Evolutionary conservation across 2,329 filamentous ascomycete genomes (phyloP).

Genomic region (Metarhizium humberi): DNA sequence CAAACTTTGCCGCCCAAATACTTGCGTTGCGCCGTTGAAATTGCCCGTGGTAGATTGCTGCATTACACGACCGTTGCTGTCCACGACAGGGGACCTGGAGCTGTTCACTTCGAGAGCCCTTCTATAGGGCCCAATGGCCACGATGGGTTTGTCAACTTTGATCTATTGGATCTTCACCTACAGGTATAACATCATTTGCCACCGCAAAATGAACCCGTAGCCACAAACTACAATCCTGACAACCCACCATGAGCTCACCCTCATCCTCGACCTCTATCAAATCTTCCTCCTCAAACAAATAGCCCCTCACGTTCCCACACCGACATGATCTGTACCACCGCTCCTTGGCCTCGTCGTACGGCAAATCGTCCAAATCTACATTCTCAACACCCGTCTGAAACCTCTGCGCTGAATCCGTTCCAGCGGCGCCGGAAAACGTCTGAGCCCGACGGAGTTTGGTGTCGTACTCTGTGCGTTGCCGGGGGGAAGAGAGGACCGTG

Average conservation of each 20-base stretch:
- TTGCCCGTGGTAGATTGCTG: too few relatives aligned
- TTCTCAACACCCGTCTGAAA: constrained; percentile 54
- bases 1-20: neutral
- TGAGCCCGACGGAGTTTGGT: constrained; percentile 28
- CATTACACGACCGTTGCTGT: too few relatives aligned
- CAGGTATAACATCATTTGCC: constrained; percentile 26
- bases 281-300: constrained; percentile 48
- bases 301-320: constrained; percentile 55
- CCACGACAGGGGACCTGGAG: neutral
- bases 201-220: constrained; percentile 55
- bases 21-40: neutral
- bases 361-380: constrained; percentile 56
- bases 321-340: constrained; percentile 51
- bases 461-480: constrained; percentile 45
- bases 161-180: constrained; percentile 9
- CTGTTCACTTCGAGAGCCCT: neutral
- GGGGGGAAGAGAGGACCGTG: constrained; percentile 41
- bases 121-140: neutral
- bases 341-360: constrained; percentile 36
- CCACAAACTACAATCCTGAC: constrained; percentile 59
- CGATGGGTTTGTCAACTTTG: constrained; percentile 13
- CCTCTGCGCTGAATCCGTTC: neutral
- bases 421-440: constrained; percentile 5
- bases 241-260: constrained; percentile 55
- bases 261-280: constrained; percentile 48